Conservation (phyloP, 305 asterid genomes). For the Stenogyne calaminthoides region DNA sequence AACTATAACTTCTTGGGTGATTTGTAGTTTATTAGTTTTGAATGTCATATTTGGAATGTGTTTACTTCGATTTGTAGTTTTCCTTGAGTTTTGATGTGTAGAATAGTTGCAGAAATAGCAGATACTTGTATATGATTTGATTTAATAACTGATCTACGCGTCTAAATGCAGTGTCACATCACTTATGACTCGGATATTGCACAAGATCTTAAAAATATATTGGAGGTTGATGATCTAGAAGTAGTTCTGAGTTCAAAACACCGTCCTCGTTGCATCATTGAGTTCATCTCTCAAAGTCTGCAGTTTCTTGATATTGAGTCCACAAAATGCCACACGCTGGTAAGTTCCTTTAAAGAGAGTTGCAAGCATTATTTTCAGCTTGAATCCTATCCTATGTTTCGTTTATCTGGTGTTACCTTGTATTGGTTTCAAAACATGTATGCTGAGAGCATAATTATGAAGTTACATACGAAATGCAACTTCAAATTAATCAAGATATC, state of each 20-base stretch:
- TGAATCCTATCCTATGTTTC: not conserved
- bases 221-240: slow-evolving; percentile 76
- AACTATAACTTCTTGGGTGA: not conserved
- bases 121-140: slow-evolving; percentile 1
- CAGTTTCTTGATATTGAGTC: slow-evolving; percentile 67
- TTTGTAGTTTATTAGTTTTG: not conserved
- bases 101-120: not conserved
- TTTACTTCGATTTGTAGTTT: not conserved
- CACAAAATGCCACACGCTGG: slow-evolving; percentile 61
- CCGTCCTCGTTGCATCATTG: slow-evolving; percentile 85
- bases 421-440: not conserved
- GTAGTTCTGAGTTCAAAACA: slow-evolving; percentile 76
- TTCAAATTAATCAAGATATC: not conserved
- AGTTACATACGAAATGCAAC: not conserved
- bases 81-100: not conserved
- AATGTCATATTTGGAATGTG: not conserved
- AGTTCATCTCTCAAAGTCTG: slow-evolving; percentile 90
- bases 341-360: slow-evolving; percentile 27
- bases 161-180: slow-evolving; percentile 82
- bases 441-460: not conserved
- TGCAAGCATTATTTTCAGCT: not conserved
- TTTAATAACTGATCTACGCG: slow-evolving; percentile 8
- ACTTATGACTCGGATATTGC: slow-evolving; percentile 67
- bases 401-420: not conserved
- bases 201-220: slow-evolving; percentile 61